Base-by-base conservation (phyloP, 352 stramenopile genomes). In the Pythium brachiatum region DNA sequence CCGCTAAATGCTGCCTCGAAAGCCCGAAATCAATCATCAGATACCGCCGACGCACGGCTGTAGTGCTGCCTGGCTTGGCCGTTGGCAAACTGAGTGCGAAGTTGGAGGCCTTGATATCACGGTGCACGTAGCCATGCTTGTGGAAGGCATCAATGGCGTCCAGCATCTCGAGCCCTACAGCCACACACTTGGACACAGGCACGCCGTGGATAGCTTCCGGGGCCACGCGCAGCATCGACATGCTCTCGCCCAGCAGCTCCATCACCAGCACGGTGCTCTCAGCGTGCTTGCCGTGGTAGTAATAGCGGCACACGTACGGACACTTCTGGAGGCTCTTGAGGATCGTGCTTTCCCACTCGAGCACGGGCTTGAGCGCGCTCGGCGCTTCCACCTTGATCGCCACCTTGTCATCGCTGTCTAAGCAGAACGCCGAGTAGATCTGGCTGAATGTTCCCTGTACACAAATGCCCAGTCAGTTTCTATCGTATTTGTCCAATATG, bases 41-140 rank as follows among this genome's bases (percentile, higher is more conserved):
- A 54, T 95, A 95, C 0, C 65, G 63, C 26, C 73, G 78, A 6
- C 70, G 68, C 15, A 41, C n/a, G 13, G 29, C 8, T 13, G 36
- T 25, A 13, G 50, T 25, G 25, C 50, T 41, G 26, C 61, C 54
- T 41, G 71, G 68, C 65, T 86, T 88, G 41, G 56, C 56, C 38
- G 76, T 70, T 27, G n/a, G 4, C 7, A 18, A 13, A 20, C 73
- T 85, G 11, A 94, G 68, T 13, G 85, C 88, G 67, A 96, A 95
- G 57, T 96, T 96, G 20, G 86, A 94, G 16, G 88, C 86, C 66
- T 96, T 96, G 61, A 96, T 90, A 66, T 96, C 88, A 9, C 86
- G 83, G 58, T 96, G 88, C 20, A 96, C 83, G 60, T 91, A 96
- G 11, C 87, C 88, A 56, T 92, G 83, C 25, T 69, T 72, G 68